These are phyloP conservation scores for Beauveria rudraprayagi DNA, from an alignment of 2,329 filamentous ascomycete genomes.

Conservation along the genomic window DNA sequence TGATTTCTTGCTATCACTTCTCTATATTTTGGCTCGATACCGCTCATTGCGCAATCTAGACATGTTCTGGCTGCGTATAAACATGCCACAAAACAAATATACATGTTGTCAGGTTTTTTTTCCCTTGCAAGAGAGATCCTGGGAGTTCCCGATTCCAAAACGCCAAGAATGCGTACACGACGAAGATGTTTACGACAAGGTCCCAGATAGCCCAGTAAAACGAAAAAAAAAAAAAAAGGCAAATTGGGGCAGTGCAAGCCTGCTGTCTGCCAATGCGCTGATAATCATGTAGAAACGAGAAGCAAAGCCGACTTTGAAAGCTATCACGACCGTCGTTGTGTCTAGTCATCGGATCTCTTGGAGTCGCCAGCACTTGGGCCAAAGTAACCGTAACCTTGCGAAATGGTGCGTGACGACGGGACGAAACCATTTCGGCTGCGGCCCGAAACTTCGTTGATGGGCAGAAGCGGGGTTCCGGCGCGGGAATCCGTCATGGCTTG, in stretches of 20 bases:
- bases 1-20: slow-evolving; percentile 3
- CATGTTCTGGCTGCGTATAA: neutral
- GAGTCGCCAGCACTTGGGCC: slow-evolving; percentile 36
- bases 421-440: slow-evolving; percentile 1
- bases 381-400: slow-evolving; percentile 39
- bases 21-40: neutral
- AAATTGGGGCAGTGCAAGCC: neutral
- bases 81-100: neutral
- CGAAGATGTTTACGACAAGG: too few species aligned
- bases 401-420: neutral
- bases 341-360: slow-evolving; percentile 48
- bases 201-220: too few species aligned
- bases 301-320: neutral
- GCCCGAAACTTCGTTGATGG: slow-evolving; percentile 38
- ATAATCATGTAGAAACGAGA: neutral
- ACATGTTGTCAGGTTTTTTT: too few species aligned
- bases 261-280: neutral
- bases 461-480: slow-evolving; percentile 49
- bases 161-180: neutral
- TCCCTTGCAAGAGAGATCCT: neutral
- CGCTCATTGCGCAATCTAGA: neutral
- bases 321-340: neutral
- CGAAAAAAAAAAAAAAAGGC: neutral
- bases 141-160: neutral
- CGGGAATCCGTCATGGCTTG: slow-evolving; percentile 47